Conservation (phyloP, 805 yeast species). For the Cyberlindnera misumaiensis region DNA sequence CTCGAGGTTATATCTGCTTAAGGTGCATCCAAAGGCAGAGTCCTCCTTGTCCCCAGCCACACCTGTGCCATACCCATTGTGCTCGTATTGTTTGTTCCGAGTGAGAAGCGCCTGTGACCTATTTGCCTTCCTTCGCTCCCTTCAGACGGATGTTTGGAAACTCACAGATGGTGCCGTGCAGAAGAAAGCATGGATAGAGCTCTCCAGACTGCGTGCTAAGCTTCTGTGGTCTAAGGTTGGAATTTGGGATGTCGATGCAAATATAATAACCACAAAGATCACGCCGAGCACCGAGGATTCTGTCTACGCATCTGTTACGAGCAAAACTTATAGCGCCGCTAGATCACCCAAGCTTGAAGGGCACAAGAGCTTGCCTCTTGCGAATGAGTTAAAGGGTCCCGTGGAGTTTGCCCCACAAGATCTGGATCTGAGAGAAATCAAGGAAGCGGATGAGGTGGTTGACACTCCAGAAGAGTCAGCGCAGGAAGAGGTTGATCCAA, state of each 20-base stretch:
- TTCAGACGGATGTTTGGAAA: conserved; percentile 53
- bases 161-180: conserved; percentile 37
- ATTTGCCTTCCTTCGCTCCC: conserved; percentile 64
- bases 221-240: conserved; percentile 84
- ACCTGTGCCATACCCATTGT: conserved; percentile 53
- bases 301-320: conserved; percentile 7
- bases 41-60: conserved; percentile 6
- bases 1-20: conserved; percentile 68
- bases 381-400: too few species aligned
- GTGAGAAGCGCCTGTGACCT: conserved; percentile 80
- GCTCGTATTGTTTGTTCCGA: conserved; percentile 74
- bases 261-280: conserved; percentile 28
- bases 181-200: conserved; percentile 56
- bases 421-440: too few species aligned
- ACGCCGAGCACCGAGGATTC: conserved; percentile 18
- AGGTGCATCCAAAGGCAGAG: conserved; percentile 30
- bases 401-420: too few species aligned
- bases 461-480: too few species aligned
- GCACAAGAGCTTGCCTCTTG: too few species aligned
- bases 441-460: too few species aligned
- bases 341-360: too few species aligned
- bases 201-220: conserved; percentile 58
- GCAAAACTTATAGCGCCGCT: neutral
- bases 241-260: conserved; percentile 51
- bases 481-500: too few species aligned